Percentiles rank a stretch among this genome's conserved stretches.
These are phyloP conservation scores for Hyphopichia pseudoburtonii DNA, from an alignment of 1,139 yeast species.

Conservation along the genomic window DNA sequence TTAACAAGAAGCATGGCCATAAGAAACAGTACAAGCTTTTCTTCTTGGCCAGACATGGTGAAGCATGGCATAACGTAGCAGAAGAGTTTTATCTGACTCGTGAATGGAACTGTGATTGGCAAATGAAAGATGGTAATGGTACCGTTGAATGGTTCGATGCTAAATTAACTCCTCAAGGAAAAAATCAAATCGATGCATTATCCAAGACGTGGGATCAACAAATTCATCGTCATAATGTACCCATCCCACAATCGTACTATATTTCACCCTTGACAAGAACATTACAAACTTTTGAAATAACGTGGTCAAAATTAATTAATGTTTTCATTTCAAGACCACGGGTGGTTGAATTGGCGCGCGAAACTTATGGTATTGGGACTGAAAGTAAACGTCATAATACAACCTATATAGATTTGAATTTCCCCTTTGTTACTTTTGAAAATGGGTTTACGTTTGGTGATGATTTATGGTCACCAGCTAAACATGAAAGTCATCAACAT, in stretches of 20 bases:
- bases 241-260: slow-evolving; percentile 29
- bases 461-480: slow-evolving; percentile 24
- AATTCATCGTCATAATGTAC: slow-evolving; percentile 18
- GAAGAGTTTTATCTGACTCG: slow-evolving; percentile 14
- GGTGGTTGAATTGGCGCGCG: slow-evolving; percentile 36
- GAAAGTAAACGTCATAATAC: slow-evolving; percentile 34
- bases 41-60: slow-evolving; percentile 41
- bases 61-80: slow-evolving; percentile 41
- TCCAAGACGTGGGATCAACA: slow-evolving; percentile 18
- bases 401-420: slow-evolving; percentile 21
- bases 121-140: slow-evolving; percentile 28
- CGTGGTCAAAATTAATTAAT: slow-evolving; percentile 23
- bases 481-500: slow-evolving; percentile 27
- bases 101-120: slow-evolving; percentile 38
- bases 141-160: slow-evolving; percentile 40
- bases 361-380: slow-evolving; percentile 39
- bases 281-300: slow-evolving; percentile 29
- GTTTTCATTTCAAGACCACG: slow-evolving; percentile 17
- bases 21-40: slow-evolving; percentile 24
- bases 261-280: slow-evolving; percentile 39
- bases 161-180: slow-evolving; percentile 29
- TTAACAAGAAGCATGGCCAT: slow-evolving; percentile 11
- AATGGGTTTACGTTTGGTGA: slow-evolving; percentile 27
- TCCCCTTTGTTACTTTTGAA: slow-evolving; percentile 29
- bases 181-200: slow-evolving; percentile 18